Evolutionary conservation across 2,329 filamentous ascomycete genomes (phyloP), one percentile per base, ranked within the genome.

Genomic region (Pyrenophora seminiperda): DNA sequence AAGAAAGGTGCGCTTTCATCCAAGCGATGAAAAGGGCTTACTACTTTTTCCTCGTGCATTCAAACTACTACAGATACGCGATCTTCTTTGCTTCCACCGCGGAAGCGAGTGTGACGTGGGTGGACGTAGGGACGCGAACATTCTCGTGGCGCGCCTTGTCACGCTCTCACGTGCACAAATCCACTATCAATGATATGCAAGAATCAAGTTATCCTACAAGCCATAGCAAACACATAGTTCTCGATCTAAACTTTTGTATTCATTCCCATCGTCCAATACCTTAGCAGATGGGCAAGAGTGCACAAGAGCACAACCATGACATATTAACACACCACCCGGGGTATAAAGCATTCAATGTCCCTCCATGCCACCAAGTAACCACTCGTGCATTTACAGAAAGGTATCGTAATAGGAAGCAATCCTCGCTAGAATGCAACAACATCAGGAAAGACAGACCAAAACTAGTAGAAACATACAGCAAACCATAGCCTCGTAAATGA

Each of bases 381-480:
- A 38, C 39, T 34, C 41, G 38, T 30, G 22, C 43, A 37, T 50
- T 29, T 45, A 42, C 43, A 54, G 27, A 49, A 43, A 47, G 39
- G 50, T 41, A 56, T 53, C 43, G 20, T 38, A 44, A 43, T 32
- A 49, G 30, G 27, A 55, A 46, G 31, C 42, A 42, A 30, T 36
- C 53, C 50, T 53, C 50, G 53, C 53, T 56, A 53, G 32, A 41
- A 56, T 55, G 53, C 53, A 50, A 34, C 20, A 33, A 46, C 14
- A 43, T 39, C 48, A 43, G 41, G 36, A 50, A 45, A 19, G 51
- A 54, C 39, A 56, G 46, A 40, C 40, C 45, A 31, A 27, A 27
- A 29, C 47, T 19, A 40, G 41, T 18, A 44, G 15, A 27, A 20
- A 41, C 29, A 39, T 31, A 39, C 22, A 24, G 4, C 30, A 48